A percentile compares a stretch with the other conserved stretches of the same genome.
phyloP scores from a whole-genome alignment of 768 basidiomycete genomes.

The Russula ochroleuca region DNA sequence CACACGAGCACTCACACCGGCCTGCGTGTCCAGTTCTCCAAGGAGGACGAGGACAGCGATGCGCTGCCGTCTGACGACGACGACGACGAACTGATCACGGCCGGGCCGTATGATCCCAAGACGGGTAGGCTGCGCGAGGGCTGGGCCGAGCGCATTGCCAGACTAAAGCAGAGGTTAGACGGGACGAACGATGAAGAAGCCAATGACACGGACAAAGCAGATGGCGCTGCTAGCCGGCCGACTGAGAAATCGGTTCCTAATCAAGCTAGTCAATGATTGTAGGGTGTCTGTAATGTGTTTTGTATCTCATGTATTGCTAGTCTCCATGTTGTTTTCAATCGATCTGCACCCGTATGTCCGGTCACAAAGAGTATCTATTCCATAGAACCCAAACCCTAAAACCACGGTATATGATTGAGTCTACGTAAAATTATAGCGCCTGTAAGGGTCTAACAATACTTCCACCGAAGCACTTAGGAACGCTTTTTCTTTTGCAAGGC shows the following conservation, averaged over 20 bases:
- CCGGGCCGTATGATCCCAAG: conserved; percentile 26
- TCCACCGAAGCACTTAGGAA: conserved; percentile 35
- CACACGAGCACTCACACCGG: conserved; percentile 36
- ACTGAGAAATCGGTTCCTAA: not conserved
- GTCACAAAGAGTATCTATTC: not conserved
- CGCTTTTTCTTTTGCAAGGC: conserved; percentile 11
- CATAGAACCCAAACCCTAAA: not conserved
- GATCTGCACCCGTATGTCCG: too few species aligned
- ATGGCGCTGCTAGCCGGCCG: not conserved
- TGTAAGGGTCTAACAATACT: conserved; percentile 37
- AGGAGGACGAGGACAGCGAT: conserved; percentile 52
- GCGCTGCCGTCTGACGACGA: conserved; percentile 23
- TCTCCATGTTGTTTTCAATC: not conserved
- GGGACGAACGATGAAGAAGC: conserved; percentile 1
- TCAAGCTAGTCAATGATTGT: conserved; percentile 2
- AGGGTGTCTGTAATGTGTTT: not conserved
- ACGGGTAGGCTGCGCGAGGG: conserved; percentile 23
- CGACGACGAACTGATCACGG: conserved; percentile 23
- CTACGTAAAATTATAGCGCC: not conserved
- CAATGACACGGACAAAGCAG: not conserved
- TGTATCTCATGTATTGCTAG: not conserved
- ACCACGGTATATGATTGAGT: not conserved
- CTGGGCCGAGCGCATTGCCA: conserved; percentile 16
- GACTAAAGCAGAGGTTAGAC: conserved; percentile 8
- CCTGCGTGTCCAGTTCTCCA: conserved; percentile 54